phyloP scores from a whole-genome alignment of 306 rosid species.

The Sicyos edulis region DNA sequence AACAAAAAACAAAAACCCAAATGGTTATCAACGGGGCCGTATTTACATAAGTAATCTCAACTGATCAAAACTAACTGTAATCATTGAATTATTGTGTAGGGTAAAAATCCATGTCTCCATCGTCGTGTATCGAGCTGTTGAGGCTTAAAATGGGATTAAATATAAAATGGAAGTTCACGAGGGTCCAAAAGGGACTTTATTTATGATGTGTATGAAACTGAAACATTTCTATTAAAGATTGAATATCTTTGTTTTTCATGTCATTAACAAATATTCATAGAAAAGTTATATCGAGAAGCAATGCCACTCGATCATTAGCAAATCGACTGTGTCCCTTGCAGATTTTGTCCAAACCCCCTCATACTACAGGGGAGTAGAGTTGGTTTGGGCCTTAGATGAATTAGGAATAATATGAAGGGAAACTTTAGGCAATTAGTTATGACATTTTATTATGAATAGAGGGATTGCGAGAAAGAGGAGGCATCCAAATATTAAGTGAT shows the following conservation, averaged over 20 bases:
- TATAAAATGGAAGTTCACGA: slow-evolving; percentile 74
- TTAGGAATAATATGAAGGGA: too few relatives aligned
- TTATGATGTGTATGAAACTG: slow-evolving; percentile 55
- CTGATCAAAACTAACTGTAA: background rate
- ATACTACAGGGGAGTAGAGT: slow-evolving; percentile 45
- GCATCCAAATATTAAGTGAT: too few relatives aligned
- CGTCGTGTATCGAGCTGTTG: slow-evolving; percentile 64
- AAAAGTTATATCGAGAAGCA: too few relatives aligned
- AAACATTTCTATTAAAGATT: background rate
- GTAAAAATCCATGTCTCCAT: slow-evolving; percentile 86
- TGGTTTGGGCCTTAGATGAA: too few relatives aligned
- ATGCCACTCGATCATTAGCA: too few relatives aligned
- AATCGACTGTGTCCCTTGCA: slow-evolving; percentile 22
- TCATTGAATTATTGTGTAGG: slow-evolving; percentile 33
- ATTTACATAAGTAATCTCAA: slow-evolving; percentile 3
- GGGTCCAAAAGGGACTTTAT: slow-evolving; percentile 72
- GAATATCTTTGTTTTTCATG: slow-evolving; percentile 8
- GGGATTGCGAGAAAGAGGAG: too few relatives aligned
- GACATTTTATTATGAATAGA: too few relatives aligned
- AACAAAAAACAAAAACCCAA: too few relatives aligned
- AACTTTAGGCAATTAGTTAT: too few relatives aligned
- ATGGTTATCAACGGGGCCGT: too few relatives aligned
- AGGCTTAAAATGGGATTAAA: slow-evolving; percentile 54
- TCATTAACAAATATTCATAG: slow-evolving; percentile 19
- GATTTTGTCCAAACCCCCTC: slow-evolving; percentile 73